Conservation (phyloP, 371 early-diverging fungal species). For the Phascolomyces articulosus region DNA sequence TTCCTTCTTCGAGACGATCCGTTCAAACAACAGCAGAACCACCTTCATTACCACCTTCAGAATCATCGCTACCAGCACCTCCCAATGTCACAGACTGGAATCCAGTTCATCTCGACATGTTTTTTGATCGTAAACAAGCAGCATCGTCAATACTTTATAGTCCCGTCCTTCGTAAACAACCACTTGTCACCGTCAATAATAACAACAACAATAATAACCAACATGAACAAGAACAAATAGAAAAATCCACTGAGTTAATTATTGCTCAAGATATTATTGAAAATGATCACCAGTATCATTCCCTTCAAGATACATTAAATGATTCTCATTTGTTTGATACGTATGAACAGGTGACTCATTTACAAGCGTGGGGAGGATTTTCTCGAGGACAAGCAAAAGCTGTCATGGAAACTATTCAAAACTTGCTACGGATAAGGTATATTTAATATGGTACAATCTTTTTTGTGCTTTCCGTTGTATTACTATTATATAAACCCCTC, state of each 20-base stretch:
- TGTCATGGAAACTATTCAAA: conserved; percentile 24
- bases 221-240: neutral
- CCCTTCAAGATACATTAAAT: neutral
- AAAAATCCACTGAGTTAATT: neutral
- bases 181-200: neutral
- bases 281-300: neutral
- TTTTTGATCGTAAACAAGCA: conserved; percentile 1
- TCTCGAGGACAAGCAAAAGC: conserved; percentile 17
- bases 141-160: neutral
- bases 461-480: too few species aligned
- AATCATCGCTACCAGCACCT: neutral
- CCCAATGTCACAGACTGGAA: neutral
- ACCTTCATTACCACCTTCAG: neutral
- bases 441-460: too few species aligned
- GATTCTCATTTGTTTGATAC: conserved; percentile 24
- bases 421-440: conserved; percentile 20
- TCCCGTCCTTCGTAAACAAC: neutral
- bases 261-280: neutral
- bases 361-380: conserved; percentile 22
- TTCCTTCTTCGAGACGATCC: neutral
- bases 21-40: conserved; percentile 3
- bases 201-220: neutral
- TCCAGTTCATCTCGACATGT: conserved; percentile 11
- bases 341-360: conserved; percentile 13
- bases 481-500: too few species aligned